These are phyloP conservation scores for Phragmites australis DNA, from an alignment of 176 grass and related monocot species.

Conservation along the genomic window DNA sequence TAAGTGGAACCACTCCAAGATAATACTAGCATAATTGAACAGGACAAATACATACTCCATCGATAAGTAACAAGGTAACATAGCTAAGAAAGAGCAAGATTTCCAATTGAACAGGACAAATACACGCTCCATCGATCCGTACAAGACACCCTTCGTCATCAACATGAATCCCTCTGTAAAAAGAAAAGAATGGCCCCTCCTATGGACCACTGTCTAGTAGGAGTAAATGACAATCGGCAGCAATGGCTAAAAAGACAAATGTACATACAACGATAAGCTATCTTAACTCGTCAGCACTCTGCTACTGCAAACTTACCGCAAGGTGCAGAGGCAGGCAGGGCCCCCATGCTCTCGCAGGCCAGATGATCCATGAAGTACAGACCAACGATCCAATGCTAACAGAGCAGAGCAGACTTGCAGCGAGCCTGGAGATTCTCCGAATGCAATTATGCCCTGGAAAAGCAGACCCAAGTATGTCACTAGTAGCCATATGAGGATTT, in stretches of 20 bases:
- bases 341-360: background rate
- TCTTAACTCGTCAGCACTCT: constrained; percentile 26
- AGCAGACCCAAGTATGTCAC: constrained; percentile 15
- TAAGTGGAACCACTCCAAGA: background rate
- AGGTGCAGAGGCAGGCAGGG: background rate
- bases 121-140: background rate
- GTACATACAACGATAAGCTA: constrained; percentile 32
- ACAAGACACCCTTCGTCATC: constrained; percentile 19
- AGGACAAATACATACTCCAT: too few relatives aligned
- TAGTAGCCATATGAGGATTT: constrained; percentile 28
- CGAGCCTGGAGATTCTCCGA: constrained; percentile 35
- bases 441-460: constrained; percentile 33
- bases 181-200: background rate
- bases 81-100: background rate
- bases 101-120: constrained; percentile 30
- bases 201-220: constrained; percentile 31
- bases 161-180: constrained; percentile 30
- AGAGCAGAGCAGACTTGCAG: constrained; percentile 31
- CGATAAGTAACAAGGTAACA: background rate
- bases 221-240: constrained; percentile 29
- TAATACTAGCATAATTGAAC: too few relatives aligned
- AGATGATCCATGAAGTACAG: constrained; percentile 42
- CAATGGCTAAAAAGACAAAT: constrained; percentile 39
- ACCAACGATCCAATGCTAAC: constrained; percentile 26
- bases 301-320: constrained; percentile 39